Conservation (phyloP, 139 green algal species). For the Limnomonas spitsbergensis region DNA sequence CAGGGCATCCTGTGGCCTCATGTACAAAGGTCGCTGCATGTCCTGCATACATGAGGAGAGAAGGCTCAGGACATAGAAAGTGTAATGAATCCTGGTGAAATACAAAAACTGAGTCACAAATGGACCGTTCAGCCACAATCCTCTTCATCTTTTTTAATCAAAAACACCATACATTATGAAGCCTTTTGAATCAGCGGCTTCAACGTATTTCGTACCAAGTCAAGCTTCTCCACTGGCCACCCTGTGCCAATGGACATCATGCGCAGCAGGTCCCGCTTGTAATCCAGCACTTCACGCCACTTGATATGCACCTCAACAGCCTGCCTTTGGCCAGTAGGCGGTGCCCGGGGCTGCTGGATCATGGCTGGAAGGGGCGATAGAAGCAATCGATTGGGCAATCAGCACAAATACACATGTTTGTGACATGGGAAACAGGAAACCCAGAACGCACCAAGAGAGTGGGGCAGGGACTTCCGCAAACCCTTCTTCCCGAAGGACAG, state of each 20-base stretch:
- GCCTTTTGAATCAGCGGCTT: too few relatives aligned
- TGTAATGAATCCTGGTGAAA: too few relatives aligned
- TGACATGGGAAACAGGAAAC: not conserved
- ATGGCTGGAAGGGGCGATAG: slow-evolving; percentile 80
- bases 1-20: slow-evolving; percentile 83
- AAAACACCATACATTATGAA: too few relatives aligned
- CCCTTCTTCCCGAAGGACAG: slow-evolving; percentile 89
- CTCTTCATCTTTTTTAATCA: too few relatives aligned
- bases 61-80: too few relatives aligned
- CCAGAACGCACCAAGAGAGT: slow-evolving; percentile 62
- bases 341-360: slow-evolving; percentile 95
- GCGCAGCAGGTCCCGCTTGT: slow-evolving; percentile 83
- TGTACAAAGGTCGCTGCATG: slow-evolving; percentile 94
- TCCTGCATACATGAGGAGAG: slow-evolving; percentile 62
- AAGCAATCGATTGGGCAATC: not conserved
- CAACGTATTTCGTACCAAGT: slow-evolving; percentile 48
- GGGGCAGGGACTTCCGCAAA: slow-evolving; percentile 79
- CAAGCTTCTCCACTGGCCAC: slow-evolving; percentile 87
- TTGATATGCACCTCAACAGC: slow-evolving; percentile 95
- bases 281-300: slow-evolving; percentile 88
- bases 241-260: slow-evolving; percentile 85
- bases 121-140: too few relatives aligned
- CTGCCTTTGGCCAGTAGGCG: slow-evolving; percentile 88
- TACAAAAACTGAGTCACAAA: too few relatives aligned
- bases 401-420: not conserved